Conservation (phyloP, 2,329 filamentous ascomycete species). For the Arachnopeziza araneosa region DNA sequence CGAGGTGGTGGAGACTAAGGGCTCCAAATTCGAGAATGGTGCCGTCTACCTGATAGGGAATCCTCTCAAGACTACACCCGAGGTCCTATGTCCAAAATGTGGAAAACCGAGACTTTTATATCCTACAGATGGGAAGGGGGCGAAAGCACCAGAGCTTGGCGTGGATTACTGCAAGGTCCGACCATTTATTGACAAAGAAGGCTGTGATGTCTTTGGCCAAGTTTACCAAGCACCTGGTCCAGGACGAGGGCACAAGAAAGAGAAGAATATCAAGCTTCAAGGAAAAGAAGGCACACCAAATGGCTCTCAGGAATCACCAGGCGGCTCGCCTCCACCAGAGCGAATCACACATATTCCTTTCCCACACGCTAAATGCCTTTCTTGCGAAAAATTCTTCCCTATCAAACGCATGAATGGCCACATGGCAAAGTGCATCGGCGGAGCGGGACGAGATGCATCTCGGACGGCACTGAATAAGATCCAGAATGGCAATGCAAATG, state of each 20-base stretch:
- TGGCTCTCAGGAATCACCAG: conserved; percentile 42
- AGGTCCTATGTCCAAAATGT: conserved; percentile 70
- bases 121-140: conserved; percentile 65
- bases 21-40: conserved; percentile 64
- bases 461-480: conserved; percentile 59
- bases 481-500: conserved; percentile 46
- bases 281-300: conserved; percentile 31
- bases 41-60: conserved; percentile 65
- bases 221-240: conserved; percentile 70
- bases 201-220: conserved; percentile 77
- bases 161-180: conserved; percentile 74
- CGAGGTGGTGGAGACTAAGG: conserved; percentile 56
- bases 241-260: conserved; percentile 77
- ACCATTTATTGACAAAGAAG: conserved; percentile 69
- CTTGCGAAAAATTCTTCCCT: conserved; percentile 61
- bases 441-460: conserved; percentile 58
- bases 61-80: conserved; percentile 62
- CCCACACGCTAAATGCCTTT: conserved; percentile 61
- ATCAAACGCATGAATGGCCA: conserved; percentile 62
- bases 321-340: conserved; percentile 37
- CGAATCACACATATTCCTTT: conserved; percentile 59
- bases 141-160: conserved; percentile 58
- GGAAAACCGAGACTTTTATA: conserved; percentile 68
- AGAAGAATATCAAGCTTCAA: conserved; percentile 40
- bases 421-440: conserved; percentile 63